Base-by-base conservation (phyloP, 2,329 filamentous ascomycete species). In the Salinomyces thailandicus region DNA sequence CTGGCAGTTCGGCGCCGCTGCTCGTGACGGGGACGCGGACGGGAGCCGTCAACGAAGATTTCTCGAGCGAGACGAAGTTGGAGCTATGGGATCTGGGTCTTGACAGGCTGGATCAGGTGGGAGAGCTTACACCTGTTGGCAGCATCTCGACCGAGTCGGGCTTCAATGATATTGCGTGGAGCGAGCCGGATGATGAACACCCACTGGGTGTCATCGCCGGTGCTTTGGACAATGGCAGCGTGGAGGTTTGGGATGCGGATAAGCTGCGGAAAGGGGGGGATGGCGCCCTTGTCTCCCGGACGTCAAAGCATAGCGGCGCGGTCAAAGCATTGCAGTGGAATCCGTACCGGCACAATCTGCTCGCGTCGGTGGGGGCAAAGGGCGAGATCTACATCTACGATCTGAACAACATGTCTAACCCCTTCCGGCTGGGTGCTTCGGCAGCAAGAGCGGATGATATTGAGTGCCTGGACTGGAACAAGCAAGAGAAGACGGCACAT, bases 281-380 rank as follows among this genome's bases (percentile, higher is more conserved):
- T 44, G 83, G 93, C 60, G 77, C 87, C n/a, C 70, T 85, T 48
- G 79, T 96, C 53, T 86, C 85, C 48, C 77, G 83, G 58, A 86
- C 85, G 19, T 79, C 79, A 34, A 94, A 95, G 63, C 91, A 98
- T 62, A 86, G 75, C 32, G 91, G 89, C 15, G 75, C 89, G 13
- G 87, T 95, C 64, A 95, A 95, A 65, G 78, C 91, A 18, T 69
- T 98, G 43, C 87, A 98, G 61, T 98, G 96, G 74, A 98, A 98
- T 63, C 86, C 89, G 8, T 74, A 85, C 62, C 81, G 87, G 59
- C 79, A 86, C 18, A 86, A 95, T 55, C 80, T 96, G 40, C 72
- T 98, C 31, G 89, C 91, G 31, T 93, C 87, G 3, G 89, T 85
- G 39, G 91, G 91, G 48, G 79, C 85, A 43, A 95, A 95, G 64